A percentile compares a stretch with the other conserved stretches of the same genome.
phyloP scores from a whole-genome alignment of 176 grass and related monocot genomes.

The Ananas comosus region DNA sequence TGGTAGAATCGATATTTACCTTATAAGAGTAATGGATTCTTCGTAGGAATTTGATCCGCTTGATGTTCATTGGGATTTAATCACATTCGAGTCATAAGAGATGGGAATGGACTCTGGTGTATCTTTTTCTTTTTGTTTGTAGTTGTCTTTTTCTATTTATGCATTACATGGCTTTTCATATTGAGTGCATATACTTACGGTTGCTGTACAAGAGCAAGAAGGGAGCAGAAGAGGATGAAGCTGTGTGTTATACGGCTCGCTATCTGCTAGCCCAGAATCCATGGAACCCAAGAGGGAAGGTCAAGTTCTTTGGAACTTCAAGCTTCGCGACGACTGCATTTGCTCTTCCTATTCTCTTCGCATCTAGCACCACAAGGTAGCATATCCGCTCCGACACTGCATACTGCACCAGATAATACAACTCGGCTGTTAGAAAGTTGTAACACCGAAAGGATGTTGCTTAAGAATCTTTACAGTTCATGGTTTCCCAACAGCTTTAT shows the following conservation, averaged over 20 bases:
- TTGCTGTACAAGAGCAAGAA: no score
- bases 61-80: no score
- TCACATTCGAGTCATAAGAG: no score
- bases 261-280: slow-evolving; percentile 65
- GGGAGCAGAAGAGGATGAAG: no score
- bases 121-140: no score
- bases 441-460: slow-evolving; percentile 2
- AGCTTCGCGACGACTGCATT: slow-evolving; percentile 55
- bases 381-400: slow-evolving; percentile 62
- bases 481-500: neutral
- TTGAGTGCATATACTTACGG: no score
- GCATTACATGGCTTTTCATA: no score
- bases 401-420: slow-evolving; percentile 31
- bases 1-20: no score
- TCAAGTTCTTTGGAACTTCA: slow-evolving; percentile 72
- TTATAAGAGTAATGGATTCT: no score
- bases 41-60: no score
- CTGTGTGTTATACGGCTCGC: neutral
- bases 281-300: slow-evolving; percentile 90
- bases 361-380: slow-evolving; percentile 63
- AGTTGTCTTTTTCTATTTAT: no score
- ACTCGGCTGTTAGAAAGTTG: neutral
- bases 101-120: no score
- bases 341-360: slow-evolving; percentile 56
- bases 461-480: neutral